Base-by-base conservation (phyloP, 148 eudicot genomes). In the Cornus kousa region DNA sequence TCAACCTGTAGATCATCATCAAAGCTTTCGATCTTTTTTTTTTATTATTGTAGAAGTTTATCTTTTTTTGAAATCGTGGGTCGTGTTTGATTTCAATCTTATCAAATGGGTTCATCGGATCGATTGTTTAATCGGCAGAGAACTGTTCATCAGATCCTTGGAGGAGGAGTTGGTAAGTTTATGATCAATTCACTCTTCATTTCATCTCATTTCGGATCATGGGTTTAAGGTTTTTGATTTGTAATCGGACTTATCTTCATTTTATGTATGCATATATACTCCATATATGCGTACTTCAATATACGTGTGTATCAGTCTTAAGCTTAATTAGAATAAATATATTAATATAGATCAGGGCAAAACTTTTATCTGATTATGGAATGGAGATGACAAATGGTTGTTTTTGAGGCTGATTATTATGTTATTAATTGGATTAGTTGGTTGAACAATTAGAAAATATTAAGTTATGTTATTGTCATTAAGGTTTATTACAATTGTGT, bases 91-190 rank as follows among this genome's bases (percentile, higher is more conserved):
- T 71, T 28, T 43, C 70, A 70, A 28, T 73, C 19, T 66, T 57
- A 20, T 32, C 20, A 31, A 77, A 88, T 88, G 98, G 89, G 83
- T 70, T 85, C 93, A 73, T 89, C 98, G 65, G 85, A 88, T 83
- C 86, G 88, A 50, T 78, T 90, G 83, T 90, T 95, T 46, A 81
- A 85, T 81, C 89, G 93, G 86, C 85, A 87, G 39, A 82, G 77
- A 76, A 88, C 84, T 50, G 83, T 95, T 83, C 98, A 95, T 89
- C 86, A 92, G 84, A 83, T 91, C 72, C 90, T 92, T 68, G 98
- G 98, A 67, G 95, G 90, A 73, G 92, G 92, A 68, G 33, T 85
- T 43, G 89, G 98, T 92, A 86, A 85, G 79, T 81, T 60, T 9
- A 24, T 66, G 6, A 53, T 68, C 9, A 28, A 35, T 75, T 28